A percentile compares a stretch with the other conserved stretches of the same genome.
Conservation (phyloP, 2,329 filamentous ascomycete genomes). For the Verruconis gallopava region DNA sequence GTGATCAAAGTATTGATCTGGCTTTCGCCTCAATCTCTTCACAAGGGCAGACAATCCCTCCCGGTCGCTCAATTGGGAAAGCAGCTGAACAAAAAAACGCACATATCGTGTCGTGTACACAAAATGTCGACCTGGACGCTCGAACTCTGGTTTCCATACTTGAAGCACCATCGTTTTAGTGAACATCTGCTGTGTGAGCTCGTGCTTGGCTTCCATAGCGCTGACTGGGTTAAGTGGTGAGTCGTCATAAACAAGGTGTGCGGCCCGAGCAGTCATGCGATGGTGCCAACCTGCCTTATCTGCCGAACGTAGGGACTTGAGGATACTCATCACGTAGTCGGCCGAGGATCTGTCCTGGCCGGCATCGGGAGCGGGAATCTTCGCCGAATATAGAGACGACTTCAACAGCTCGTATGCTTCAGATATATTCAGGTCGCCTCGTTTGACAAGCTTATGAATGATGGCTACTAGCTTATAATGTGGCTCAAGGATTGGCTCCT, state of each 20-base stretch:
- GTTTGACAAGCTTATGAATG: conserved; percentile 63
- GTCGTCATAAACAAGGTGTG: conserved; percentile 48
- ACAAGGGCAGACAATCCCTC: conserved; percentile 64
- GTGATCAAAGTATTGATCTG: conserved; percentile 58
- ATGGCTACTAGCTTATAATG: conserved; percentile 84
- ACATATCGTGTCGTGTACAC: conserved; percentile 84
- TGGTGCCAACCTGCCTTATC: conserved; percentile 96
- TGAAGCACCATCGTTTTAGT: conserved; percentile 92
- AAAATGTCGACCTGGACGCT: conserved; percentile 73
- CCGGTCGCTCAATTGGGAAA: conserved; percentile 64
- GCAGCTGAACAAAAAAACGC: conserved; percentile 62
- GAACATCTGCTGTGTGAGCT: conserved; percentile 73
- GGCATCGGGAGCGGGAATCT: conserved; percentile 28
- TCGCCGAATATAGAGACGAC: conserved; percentile 42
- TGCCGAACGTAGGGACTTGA: conserved; percentile 48
- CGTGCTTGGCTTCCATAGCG: conserved; percentile 54
- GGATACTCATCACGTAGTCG: conserved; percentile 48
- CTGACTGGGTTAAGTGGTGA: conserved; percentile 35
- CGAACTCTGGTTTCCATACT: conserved; percentile 87
- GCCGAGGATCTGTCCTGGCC: conserved; percentile 41
- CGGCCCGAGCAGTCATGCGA: conserved; percentile 67
- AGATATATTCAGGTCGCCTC: conserved; percentile 29
- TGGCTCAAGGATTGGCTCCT: conserved; percentile 75
- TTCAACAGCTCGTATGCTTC: conserved; percentile 38
- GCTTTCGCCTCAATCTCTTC: conserved; percentile 67